phyloP scores from a whole-genome alignment of 371 early-diverging fungal genomes.

The Lichtheimia ramosa region DNA sequence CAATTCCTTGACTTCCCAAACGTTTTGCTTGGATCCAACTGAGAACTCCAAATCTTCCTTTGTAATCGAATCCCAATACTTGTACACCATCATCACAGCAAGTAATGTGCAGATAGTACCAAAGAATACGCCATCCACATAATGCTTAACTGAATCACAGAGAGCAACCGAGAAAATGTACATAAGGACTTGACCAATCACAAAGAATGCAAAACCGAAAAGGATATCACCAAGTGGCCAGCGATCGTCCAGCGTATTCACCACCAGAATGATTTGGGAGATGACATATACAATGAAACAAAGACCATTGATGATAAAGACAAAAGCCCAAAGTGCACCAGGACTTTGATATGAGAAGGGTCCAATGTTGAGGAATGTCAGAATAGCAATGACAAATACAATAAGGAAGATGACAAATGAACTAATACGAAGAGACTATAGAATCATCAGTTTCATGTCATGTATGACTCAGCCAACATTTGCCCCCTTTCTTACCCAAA shows the following conservation, averaged over 20 bases:
- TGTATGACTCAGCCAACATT: not conserved
- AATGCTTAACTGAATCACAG: constrained; percentile 86
- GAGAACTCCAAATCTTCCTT: constrained; percentile 95
- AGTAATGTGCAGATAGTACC: constrained; percentile 85
- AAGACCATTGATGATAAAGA: constrained; percentile 80
- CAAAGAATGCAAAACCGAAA: constrained; percentile 81
- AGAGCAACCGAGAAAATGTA: constrained; percentile 71
- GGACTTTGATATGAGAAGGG: constrained; percentile 63
- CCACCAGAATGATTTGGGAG: constrained; percentile 84
- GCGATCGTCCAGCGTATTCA: constrained; percentile 88
- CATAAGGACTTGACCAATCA: constrained; percentile 75
- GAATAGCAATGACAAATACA: constrained; percentile 74
- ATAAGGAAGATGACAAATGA: constrained; percentile 72
- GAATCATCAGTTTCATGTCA: not conserved
- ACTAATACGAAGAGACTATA: constrained; percentile 76
- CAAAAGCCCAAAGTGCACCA: constrained; percentile 75
- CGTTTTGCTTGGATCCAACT: constrained; percentile 81
- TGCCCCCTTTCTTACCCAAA: constrained; percentile 67
- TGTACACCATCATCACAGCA: constrained; percentile 97
- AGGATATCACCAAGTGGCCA: constrained; percentile 94
- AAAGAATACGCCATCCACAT: constrained; percentile 93
- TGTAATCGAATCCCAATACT: constrained; percentile 96
- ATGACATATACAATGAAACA: constrained; percentile 81
- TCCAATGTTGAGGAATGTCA: constrained; percentile 69
- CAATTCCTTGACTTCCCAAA: constrained; percentile 89